Evolutionary conservation across 768 basidiomycete species (phyloP), one percentile per base, ranked within the genome.

Genomic region (Podaxis sp.): DNA sequence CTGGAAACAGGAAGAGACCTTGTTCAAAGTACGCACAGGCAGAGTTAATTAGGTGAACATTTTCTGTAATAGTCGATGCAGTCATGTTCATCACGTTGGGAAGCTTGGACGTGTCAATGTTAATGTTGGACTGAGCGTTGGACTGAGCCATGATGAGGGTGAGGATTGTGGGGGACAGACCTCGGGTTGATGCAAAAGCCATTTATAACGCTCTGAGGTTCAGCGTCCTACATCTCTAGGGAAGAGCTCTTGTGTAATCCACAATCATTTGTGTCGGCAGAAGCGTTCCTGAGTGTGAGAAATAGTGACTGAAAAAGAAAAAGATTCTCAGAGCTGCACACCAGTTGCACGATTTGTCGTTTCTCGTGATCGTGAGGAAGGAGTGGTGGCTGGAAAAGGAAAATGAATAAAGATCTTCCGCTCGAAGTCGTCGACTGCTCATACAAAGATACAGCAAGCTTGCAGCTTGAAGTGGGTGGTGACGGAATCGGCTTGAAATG

Each of bases 61-160:
- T 76, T 52, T 70, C 70, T 0, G 80, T 81, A 43, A 83, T 79
- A 1, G 74, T 73, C 38, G 76, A 76, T 1, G 78, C 67, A 17
- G 74, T 76, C 73, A 81, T 73, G 55, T 82, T 76, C 58, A 78
- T 66, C 29, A 74, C 74, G 64, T 75, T 69, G 3, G 79, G 77
- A 25, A 80, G 64, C 40, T 78, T 79, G 8, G 76, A 77, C 15
- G 77, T 71, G 61, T 80, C 78, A 37, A 79, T 69, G 4, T 75
- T 75, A 9, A 33, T 33, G 68, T n/a, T 19, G 15, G 76, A 71
- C 47, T 73, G 53, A 38, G 69, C 67, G 5, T 75, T 74, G 37
- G 73, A 66, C 57, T 73, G 60, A 49, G 61, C 27, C 61, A 62
- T 62, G 24, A 19, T 62, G 55, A 47, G 13, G n/a, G 24, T 38